Conservation (phyloP, 2,329 filamentous ascomycete species). For the Penicillium sp. region DNA sequence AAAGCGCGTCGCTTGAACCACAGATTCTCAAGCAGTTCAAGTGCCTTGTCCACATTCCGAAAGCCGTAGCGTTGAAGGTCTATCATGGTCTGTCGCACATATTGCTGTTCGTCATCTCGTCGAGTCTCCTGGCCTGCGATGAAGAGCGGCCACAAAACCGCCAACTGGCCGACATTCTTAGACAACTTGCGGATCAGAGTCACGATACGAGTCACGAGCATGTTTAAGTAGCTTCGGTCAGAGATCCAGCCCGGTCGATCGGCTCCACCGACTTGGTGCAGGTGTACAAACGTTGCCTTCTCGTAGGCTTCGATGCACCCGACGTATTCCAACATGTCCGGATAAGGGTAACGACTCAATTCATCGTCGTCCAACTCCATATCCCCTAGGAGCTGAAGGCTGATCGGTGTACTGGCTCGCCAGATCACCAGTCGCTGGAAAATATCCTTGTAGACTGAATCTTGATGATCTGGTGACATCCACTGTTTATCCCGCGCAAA, state of each 20-base stretch:
- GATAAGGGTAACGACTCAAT: constrained; percentile 31
- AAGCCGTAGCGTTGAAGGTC: constrained; percentile 15
- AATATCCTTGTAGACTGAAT: constrained; percentile 34
- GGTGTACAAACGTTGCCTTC: constrained; percentile 40
- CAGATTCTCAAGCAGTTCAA: constrained; percentile 33
- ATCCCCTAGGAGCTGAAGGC: constrained; percentile 31
- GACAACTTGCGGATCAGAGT: constrained; percentile 34
- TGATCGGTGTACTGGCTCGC: constrained; percentile 34
- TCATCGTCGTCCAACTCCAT: constrained; percentile 34
- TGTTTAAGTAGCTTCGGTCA: constrained; percentile 30
- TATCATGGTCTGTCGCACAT: constrained; percentile 32
- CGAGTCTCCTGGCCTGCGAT: constrained; percentile 39
- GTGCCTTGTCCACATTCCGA: constrained; percentile 37
- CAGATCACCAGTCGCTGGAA: constrained; percentile 34
- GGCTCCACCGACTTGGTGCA: constrained; percentile 38
- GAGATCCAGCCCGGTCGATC: constrained; percentile 33
- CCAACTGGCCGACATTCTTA: constrained; percentile 40
- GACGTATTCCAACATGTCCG: constrained; percentile 38
- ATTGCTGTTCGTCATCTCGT: constrained; percentile 33
- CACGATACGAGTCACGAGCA: constrained; percentile 36
- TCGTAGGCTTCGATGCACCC: constrained; percentile 44
- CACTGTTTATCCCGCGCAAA: constrained; percentile 40
- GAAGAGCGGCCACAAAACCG: constrained; percentile 39
- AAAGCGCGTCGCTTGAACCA: constrained; percentile 40
- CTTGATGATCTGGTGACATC: constrained; percentile 35